These are phyloP conservation scores for Cytospora chrysosperma DNA, from an alignment of 2,329 filamentous ascomycete genomes.

Conservation along the genomic window DNA sequence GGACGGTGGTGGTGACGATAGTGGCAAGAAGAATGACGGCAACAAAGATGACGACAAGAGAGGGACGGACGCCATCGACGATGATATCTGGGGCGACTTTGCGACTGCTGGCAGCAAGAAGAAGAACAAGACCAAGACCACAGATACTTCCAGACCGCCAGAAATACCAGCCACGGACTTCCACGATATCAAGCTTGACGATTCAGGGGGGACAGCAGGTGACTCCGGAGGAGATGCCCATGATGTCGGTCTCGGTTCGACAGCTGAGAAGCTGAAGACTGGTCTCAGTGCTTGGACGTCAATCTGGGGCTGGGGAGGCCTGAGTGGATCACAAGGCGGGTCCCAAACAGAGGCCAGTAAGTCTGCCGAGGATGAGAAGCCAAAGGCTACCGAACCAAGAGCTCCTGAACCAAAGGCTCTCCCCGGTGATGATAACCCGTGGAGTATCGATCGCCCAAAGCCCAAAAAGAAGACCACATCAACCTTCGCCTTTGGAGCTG, in stretches of 20 bases:
- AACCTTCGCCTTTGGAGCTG: constrained; percentile 49
- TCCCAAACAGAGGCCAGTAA: constrained; percentile 25
- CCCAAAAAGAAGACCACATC: constrained; percentile 52
- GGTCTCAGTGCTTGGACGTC: constrained; percentile 59
- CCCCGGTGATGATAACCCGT: constrained; percentile 47
- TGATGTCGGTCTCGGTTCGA: constrained; percentile 51
- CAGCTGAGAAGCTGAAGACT: constrained; percentile 19
- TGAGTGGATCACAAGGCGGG: constrained; percentile 11
- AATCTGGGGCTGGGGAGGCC: constrained; percentile 50
- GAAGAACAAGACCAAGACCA: constrained; percentile 45
- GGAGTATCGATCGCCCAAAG: constrained; percentile 47
- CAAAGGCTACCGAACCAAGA: constrained; percentile 36
- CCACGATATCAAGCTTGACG: constrained; percentile 67
- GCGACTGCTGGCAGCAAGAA: constrained; percentile 50
- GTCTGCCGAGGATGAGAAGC: constrained; percentile 36
- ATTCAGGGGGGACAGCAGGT: constrained; percentile 36
- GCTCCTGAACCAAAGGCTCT: constrained; percentile 39
- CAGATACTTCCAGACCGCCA: constrained; percentile 27
- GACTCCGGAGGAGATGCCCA: constrained; percentile 32
- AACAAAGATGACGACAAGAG: constrained; percentile 31
- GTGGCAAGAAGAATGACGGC: constrained; percentile 34
- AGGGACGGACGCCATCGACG: constrained; percentile 32
- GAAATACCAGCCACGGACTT: constrained; percentile 45
- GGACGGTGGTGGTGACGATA: constrained; percentile 40
- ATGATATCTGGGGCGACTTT: constrained; percentile 54